These are phyloP conservation scores for Colletotrichum kahawae DNA, from an alignment of 2,329 filamentous ascomycete genomes.

Conservation along the genomic window DNA sequence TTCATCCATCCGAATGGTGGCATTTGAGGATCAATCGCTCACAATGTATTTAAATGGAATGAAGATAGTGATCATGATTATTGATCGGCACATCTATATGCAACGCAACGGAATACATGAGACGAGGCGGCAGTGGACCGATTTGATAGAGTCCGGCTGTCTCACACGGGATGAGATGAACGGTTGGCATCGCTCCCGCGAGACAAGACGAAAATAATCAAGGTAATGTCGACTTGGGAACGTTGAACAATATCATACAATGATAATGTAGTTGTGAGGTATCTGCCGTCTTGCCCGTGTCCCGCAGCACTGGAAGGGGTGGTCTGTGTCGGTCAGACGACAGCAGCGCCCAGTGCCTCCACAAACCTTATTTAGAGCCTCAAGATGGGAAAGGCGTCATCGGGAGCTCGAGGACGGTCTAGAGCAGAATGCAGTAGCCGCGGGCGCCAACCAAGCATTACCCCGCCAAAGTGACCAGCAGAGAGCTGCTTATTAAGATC, in stretches of 20 bases:
- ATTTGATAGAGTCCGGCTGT: not conserved
- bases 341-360: not conserved
- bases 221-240: not conserved
- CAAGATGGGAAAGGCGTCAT: not conserved
- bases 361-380: conserved; percentile 18
- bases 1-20: no score
- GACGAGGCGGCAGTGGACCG: not conserved
- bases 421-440: not conserved
- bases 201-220: not conserved
- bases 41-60: no score
- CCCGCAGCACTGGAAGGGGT: not conserved
- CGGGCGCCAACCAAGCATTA: not conserved
- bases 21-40: no score
- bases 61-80: no score
- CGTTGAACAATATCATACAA: not conserved
- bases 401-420: not conserved
- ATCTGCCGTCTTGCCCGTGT: not conserved
- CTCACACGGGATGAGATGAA: not conserved
- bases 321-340: conserved; percentile 6
- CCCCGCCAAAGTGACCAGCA: not conserved
- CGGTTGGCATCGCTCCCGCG: not conserved
- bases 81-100: no score
- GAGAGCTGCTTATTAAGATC: not conserved
- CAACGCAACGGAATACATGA: no score
- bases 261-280: not conserved